Conservation (phyloP, 108 stramenopile species). For the Pseudonitzschia multiseries region DNA sequence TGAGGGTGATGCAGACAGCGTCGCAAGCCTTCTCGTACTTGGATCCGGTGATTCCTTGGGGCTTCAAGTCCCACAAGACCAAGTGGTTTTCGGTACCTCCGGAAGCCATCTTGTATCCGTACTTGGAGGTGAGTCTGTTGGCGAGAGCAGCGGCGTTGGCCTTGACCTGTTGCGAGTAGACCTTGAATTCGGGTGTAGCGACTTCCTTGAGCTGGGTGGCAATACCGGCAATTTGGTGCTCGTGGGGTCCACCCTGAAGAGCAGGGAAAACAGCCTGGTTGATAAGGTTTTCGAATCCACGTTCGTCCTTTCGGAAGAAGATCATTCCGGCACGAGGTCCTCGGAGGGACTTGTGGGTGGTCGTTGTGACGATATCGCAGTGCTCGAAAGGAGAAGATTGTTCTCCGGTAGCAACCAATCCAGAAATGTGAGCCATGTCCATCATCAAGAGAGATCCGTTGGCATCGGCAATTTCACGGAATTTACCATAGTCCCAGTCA, state of each 20-base stretch:
- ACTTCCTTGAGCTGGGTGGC: constrained; percentile 99
- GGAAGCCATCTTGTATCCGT: constrained; percentile 95
- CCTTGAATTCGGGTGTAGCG: constrained; percentile 94
- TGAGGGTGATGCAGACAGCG: constrained; percentile 95
- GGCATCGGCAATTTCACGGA: constrained; percentile 97
- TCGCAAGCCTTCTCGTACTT: constrained; percentile 99
- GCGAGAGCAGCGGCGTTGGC: constrained; percentile 93
- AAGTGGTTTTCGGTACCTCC: constrained; percentile 99
- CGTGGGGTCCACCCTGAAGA: constrained; percentile 99
- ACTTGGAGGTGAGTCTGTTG: constrained; percentile 62
- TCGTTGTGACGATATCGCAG: constrained; percentile 99
- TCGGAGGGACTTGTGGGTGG: constrained; percentile 99
- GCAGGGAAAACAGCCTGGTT: constrained; percentile 99
- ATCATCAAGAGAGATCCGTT: constrained; percentile 97
- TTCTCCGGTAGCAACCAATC: constrained; percentile 95
- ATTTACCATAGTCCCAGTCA: constrained; percentile 98
- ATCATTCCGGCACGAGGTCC: constrained; percentile 99
- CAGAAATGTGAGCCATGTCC: constrained; percentile 99
- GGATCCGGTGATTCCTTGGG: constrained; percentile 91
- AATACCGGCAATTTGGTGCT: constrained; percentile 98
- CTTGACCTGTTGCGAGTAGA: constrained; percentile 91
- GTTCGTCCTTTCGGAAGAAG: constrained; percentile 98
- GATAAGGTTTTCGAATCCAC: constrained; percentile 93
- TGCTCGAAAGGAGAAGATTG: constrained; percentile 91
- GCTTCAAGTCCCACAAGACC: constrained; percentile 98